phyloP scores from a whole-genome alignment of 257 asterid species.

The Forsythia viridissima region DNA sequence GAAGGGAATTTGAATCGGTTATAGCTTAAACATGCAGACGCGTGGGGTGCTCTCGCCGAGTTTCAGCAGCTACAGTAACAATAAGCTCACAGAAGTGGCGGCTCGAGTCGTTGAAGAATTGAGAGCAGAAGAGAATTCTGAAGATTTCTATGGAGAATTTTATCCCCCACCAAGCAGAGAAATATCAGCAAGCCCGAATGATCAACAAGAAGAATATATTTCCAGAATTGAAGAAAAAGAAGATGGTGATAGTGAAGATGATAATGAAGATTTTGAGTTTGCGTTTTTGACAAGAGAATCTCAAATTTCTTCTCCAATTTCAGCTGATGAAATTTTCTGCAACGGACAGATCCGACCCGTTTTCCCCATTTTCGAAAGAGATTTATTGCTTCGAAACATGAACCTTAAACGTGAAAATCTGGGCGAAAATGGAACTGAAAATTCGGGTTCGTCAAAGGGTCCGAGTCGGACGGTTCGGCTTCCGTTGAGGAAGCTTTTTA shows the following conservation, averaged over 20 bases:
- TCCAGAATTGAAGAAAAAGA: neutral
- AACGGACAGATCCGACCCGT: constrained; percentile 27
- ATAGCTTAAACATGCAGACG: constrained; percentile 28
- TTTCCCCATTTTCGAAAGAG: constrained; percentile 12
- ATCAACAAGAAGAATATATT: no score
- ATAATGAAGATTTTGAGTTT: constrained; percentile 21
- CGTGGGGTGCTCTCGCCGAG: constrained; percentile 39
- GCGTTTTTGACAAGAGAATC: constrained; percentile 11
- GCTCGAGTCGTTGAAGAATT: constrained; percentile 53
- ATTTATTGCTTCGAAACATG: neutral
- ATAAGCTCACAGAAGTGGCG: constrained; percentile 31
- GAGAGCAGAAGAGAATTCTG: constrained; percentile 17
- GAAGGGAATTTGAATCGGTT: neutral
- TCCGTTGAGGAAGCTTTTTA: constrained; percentile 36
- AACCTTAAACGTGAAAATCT: neutral
- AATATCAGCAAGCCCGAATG: neutral
- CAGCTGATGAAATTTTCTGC: constrained; percentile 27
- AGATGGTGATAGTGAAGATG: neutral
- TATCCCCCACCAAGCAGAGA: neutral
- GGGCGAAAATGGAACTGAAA: neutral
- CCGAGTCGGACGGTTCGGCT: constrained; percentile 14
- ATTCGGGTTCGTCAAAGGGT: neutral
- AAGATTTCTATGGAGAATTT: constrained; percentile 30
- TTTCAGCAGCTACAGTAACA: constrained; percentile 47
- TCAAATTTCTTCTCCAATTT: constrained; percentile 6